These are phyloP conservation scores for Prinsepia uniflora DNA, from an alignment of 306 rosid species.

Conservation along the genomic window DNA sequence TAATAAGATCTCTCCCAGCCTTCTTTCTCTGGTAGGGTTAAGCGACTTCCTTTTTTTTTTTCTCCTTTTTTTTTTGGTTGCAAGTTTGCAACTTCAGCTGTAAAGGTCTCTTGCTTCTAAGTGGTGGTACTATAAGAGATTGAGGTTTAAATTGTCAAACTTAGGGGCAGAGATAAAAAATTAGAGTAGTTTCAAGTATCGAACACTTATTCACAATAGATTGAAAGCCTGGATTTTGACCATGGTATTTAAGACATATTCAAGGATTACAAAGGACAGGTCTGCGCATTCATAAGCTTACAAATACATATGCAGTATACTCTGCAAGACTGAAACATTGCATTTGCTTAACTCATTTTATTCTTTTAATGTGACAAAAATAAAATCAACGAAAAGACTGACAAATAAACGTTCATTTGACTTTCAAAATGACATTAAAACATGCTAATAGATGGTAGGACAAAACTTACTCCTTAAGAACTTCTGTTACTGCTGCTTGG, in stretches of 20 bases:
- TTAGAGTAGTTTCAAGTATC: background rate
- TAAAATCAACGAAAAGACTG: background rate
- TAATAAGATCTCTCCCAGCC: background rate
- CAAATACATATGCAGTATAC: no score
- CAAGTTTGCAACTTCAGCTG: constrained; percentile 3
- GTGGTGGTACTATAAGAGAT: background rate
- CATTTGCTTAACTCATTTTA: no score
- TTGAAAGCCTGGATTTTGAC: background rate
- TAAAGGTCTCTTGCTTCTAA: background rate
- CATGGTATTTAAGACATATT: background rate
- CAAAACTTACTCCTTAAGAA: constrained; percentile 73
- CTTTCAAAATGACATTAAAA: constrained; percentile 17
- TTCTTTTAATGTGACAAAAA: background rate
- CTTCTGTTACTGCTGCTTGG: constrained; percentile 67
- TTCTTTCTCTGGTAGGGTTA: constrained; percentile 3
- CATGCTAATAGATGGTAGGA: constrained; percentile 18
- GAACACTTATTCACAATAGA: background rate
- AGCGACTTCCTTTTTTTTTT: background rate
- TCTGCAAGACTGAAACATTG: no score
- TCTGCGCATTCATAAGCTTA: background rate
- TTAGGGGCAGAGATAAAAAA: background rate
- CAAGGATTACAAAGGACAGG: background rate
- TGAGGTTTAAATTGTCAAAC: background rate
- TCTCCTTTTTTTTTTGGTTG: no score
- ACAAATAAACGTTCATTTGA: constrained; percentile 4